phyloP scores from a whole-genome alignment of 208 protist species.

The Angomonas desouzai region DNA sequence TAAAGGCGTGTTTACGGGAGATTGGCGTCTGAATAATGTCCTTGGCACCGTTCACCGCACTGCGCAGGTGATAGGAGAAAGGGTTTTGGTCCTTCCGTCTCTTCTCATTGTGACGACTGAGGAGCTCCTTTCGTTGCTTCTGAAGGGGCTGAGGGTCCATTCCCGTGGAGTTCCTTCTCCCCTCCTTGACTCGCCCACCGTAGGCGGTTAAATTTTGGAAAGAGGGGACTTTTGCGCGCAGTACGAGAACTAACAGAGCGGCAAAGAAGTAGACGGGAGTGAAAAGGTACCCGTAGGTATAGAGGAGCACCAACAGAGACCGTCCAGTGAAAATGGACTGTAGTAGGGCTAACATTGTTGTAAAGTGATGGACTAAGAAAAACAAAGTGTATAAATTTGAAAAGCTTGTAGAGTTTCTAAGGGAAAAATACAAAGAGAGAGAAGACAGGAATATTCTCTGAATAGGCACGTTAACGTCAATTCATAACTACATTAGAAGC shows the following conservation, averaged over 20 bases:
- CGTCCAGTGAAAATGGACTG: neutral
- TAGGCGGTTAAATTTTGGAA: neutral
- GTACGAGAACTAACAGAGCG: neutral
- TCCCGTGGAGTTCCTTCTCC: neutral
- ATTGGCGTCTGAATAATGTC: neutral
- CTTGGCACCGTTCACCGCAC: neutral
- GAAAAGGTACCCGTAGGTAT: neutral
- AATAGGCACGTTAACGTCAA: neutral
- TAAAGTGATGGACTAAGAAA: too few relatives aligned
- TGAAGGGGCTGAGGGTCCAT: neutral
- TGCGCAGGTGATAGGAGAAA: neutral
- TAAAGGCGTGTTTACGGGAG: conserved; percentile 7
- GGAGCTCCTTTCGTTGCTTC: neutral
- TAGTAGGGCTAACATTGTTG: neutral
- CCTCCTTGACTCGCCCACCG: neutral
- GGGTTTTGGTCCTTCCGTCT: neutral
- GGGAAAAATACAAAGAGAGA: too few relatives aligned
- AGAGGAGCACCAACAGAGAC: neutral
- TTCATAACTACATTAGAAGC: too few relatives aligned
- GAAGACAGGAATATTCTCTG: too few relatives aligned
- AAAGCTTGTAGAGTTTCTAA: too few relatives aligned
- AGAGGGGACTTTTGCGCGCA: neutral
- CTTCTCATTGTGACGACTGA: neutral
- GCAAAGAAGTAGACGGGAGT: neutral
- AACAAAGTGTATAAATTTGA: too few relatives aligned